Base-by-base conservation (phyloP, 2,329 filamentous ascomycete species). In the Rachicladosporium sp. region DNA sequence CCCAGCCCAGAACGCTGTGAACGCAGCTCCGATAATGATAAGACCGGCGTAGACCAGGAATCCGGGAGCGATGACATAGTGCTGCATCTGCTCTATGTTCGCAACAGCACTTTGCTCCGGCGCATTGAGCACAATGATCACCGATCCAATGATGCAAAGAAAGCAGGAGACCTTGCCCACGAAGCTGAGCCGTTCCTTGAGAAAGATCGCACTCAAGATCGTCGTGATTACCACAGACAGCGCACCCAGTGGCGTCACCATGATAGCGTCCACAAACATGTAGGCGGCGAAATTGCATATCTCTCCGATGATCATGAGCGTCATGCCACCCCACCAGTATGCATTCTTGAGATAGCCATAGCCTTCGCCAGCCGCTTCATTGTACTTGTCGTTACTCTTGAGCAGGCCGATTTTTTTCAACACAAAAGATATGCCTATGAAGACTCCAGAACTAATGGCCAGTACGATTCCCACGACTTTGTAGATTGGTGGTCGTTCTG, bases 221-320 rank as follows among this genome's bases (percentile, higher is more conserved):
- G 91, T 88, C 36, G 85, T 89, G 46, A 96, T 80, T 39, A 98
- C 91, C 44, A 96, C 91, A 2, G 85, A 86, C 37, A 96, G 68
- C 3, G 89, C 89, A 46, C 89, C 89, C 40, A 96, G 69, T 4
- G 89, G 88, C 0, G 89, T 95, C 40, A 96, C 89, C 47, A 96
- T 68, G 51, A 96, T 95, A 44, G 89, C 89, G 61, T 96, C 91
- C 46, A 91, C 91, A 54, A 96, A 96, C 41, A 87, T 85, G 58
- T 96, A 96, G 38, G 91, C 91, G 58, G 89, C 85, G 59, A 96
- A 93, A 64, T 98, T 98, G 74, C 86, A 93, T 41, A 94, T 76
- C 63, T 98, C 91, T 51, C 91, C 91, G 33, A 96, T 54, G 51
- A 96, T 94, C 91, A 98, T 96, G 43, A 96, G 71, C 0, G 69